Conservation (phyloP, 2,329 filamentous ascomycete genomes). For the Aspergillus luchuensis region DNA sequence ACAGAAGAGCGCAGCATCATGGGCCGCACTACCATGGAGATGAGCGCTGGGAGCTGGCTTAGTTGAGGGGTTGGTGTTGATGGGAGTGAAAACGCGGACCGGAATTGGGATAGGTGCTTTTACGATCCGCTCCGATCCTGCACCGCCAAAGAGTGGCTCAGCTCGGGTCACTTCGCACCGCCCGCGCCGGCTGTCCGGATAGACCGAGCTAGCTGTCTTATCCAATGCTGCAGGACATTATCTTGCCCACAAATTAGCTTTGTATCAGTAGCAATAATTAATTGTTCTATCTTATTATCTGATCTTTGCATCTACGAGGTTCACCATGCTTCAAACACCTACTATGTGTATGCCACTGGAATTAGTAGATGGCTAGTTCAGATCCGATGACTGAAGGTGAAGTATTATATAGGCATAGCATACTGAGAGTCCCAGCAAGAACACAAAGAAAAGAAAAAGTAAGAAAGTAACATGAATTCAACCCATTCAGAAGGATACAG, state of each 20-base stretch:
- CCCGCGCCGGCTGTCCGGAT: slow-evolving; percentile 8
- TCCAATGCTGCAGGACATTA: not conserved
- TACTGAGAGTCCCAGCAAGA: slow-evolving; percentile 30
- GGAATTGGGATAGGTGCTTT: slow-evolving; percentile 38
- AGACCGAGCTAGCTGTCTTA: not conserved
- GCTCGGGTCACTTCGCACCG: slow-evolving; percentile 19
- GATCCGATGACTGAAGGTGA: not conserved
- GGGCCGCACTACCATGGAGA: slow-evolving; percentile 46
- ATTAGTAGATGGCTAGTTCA: slow-evolving; percentile 1
- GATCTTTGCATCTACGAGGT: no score
- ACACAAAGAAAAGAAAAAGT: slow-evolving; percentile 13
- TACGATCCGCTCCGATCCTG: slow-evolving; percentile 44
- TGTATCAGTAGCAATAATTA: no score
- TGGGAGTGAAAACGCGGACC: slow-evolving; percentile 35
- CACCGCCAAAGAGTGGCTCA: slow-evolving; percentile 30
- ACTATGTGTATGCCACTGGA: not conserved
- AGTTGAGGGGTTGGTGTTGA: slow-evolving; percentile 30
- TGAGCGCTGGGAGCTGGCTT: slow-evolving; percentile 28
- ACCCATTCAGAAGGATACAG: slow-evolving; percentile 35
- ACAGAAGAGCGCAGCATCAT: slow-evolving; percentile 60
- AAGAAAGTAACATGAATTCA: slow-evolving; percentile 31
- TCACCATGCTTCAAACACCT: not conserved
- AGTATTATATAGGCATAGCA: slow-evolving; percentile 41
- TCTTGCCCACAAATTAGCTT: not conserved
- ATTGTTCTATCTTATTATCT: no score